Base-by-base conservation (phyloP, 371 early-diverging fungal genomes). In the Mucor racemosus region DNA sequence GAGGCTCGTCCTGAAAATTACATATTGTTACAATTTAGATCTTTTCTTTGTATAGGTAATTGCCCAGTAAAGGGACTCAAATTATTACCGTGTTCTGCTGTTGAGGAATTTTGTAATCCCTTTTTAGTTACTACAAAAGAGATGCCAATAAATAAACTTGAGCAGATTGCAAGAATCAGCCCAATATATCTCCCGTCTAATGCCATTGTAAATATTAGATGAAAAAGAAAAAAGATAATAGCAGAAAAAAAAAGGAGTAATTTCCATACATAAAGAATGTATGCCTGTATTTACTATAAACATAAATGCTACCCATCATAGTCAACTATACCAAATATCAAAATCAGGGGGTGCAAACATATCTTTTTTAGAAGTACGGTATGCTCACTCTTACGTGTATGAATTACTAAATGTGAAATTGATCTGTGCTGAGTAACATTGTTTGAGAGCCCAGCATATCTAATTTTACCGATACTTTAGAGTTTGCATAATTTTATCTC, bases 111-210 rank as follows among this genome's bases (percentile, higher is more conserved):
- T 15, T 44, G 44, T n/a, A 60, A 35, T n/a, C 60, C 60, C 34
- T 60, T 60, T 34, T 60, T 60, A 35, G 60, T 60, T 7, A 60
- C 34, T n/a, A 60, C 60, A 60, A 60, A 60, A 7, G 60, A 60
- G 21, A 33, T 46, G 33, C 60, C 60, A 9, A 60, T 60, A 7
- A 60, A 33, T 26, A 60, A 17, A 26, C 60, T 60, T 26, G 60
- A 60, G 17, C 60, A 60, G 11, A 60, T 60, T 15, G 60, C 60
- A 26, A 60, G 42, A 9, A 60, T 60, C 5, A 60, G 44, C 4
- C 60, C 60, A 33, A 60, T 44, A 60, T 46, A 60, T 46, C 44
- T 60, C 34, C 46, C 42, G 34, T 60, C 60, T 15, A 60, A 44
- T n/a, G 44, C 35, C 60, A 60, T 60, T 33, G 9, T 21, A 10